A percentile compares a stretch with the other conserved stretches of the same genome.
These are phyloP conservation scores for Phialocephala subalpina DNA, from an alignment of 2,329 filamentous ascomycete genomes.

Conservation along the genomic window DNA sequence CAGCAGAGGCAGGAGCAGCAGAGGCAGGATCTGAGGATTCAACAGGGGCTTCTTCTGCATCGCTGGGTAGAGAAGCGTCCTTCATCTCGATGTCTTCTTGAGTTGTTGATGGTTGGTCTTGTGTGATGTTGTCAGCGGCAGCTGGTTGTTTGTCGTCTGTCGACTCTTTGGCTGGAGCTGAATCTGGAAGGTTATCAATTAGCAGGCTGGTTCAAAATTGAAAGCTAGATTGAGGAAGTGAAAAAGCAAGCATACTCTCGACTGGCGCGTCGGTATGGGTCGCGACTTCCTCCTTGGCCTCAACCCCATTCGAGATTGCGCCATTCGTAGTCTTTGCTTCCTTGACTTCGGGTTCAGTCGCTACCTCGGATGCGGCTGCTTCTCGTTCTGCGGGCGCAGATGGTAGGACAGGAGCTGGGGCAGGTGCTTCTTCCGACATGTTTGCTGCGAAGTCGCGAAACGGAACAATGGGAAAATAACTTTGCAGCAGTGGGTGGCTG, in stretches of 20 bases:
- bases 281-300: slow-evolving; percentile 36
- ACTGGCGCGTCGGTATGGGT: slow-evolving; percentile 30
- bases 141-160: slow-evolving; percentile 36
- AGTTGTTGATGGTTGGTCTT: slow-evolving; percentile 33
- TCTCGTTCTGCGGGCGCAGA: slow-evolving; percentile 28
- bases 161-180: slow-evolving; percentile 29
- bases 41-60: slow-evolving; percentile 31
- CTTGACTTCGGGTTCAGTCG: slow-evolving; percentile 26
- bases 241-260: slow-evolving; percentile 34
- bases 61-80: slow-evolving; percentile 43
- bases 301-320: slow-evolving; percentile 29
- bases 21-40: slow-evolving; percentile 45
- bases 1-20: slow-evolving; percentile 51
- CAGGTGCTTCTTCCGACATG: slow-evolving; percentile 41
- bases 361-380: slow-evolving; percentile 24
- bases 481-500: slow-evolving; percentile 16
- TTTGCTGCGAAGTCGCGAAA: slow-evolving; percentile 35
- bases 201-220: slow-evolving; percentile 27
- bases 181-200: slow-evolving; percentile 28
- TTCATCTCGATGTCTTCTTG: slow-evolving; percentile 45
- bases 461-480: slow-evolving; percentile 18
- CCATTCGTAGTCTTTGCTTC: slow-evolving; percentile 32
- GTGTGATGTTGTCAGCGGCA: slow-evolving; percentile 28
- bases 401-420: slow-evolving; percentile 31
- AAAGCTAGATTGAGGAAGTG: slow-evolving; percentile 19